Base-by-base conservation (phyloP, 805 yeast species). In the Starmera dryadoides region DNA sequence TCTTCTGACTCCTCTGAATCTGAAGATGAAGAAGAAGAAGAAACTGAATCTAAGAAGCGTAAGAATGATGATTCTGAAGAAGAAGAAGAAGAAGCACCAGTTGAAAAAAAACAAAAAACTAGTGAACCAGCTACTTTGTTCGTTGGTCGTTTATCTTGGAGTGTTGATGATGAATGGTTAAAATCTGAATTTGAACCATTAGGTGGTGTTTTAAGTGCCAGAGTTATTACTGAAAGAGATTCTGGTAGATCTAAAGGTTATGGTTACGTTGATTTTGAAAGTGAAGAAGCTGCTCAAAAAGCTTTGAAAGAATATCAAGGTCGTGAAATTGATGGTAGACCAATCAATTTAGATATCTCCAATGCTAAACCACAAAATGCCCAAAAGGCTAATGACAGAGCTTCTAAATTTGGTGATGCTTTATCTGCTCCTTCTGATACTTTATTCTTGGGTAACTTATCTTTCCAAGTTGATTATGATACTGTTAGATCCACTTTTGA, bases 61-160 rank as follows among this genome's bases (percentile, higher is more conserved):
- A 40, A 55, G 40, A 50, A 51, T 38, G 28, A n/a, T n/a, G n/a
- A n/a, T n/a, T n/a, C n/a, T n/a, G n/a, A n/a, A n/a, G n/a, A n/a
- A n/a, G n/a, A 25, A 25, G 47, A 45, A 34, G 53, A 60, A 45
- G 44, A 55, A 43, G 67, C 67, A 44, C 57, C 70, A 30, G 64
- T 66, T 38, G 49, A 68, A 43, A 83, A 81, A 71, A 78, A 76
- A 62, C 66, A 67, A 48, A 75, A 72, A 69, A 49, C 56, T 19
- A 36, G 36, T 49, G 95, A 82, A 66, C 82, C 88, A 53, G 85
- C 91, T 43, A 91, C 98, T 44, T 64, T 93, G 49, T 93, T 93
- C 57, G 98, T 89, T 49, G 98, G 98, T 57, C 82, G 98, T 71
- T 77, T 93, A 58, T 88, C 98, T 17, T 93, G 98, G 98, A 84